Evolutionary conservation across 2,329 filamentous ascomycete species (phyloP).

Genomic region (Fonsecaea multimorphosa): DNA sequence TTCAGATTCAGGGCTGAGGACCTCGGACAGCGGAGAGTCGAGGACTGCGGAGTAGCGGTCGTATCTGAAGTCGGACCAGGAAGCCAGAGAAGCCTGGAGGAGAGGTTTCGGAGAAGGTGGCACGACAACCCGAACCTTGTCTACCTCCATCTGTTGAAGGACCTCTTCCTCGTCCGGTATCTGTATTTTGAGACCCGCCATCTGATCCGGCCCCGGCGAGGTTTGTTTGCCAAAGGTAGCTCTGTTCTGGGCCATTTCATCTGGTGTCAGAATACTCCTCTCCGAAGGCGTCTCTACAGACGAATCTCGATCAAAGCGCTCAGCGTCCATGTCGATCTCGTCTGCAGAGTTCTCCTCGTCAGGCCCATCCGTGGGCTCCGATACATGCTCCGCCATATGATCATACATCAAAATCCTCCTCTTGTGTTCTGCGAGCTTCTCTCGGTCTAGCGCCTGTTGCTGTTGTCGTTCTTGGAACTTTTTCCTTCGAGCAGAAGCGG

Average conservation of each 20-base stretch:
- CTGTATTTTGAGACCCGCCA: conserved; percentile 28
- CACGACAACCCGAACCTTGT: conserved; percentile 24
- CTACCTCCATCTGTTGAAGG: conserved; percentile 17
- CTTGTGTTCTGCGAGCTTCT: conserved; percentile 26
- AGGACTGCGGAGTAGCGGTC: conserved; percentile 33
- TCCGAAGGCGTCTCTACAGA: conserved; percentile 33
- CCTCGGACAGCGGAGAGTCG: conserved; percentile 29
- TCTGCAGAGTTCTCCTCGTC: conserved; percentile 8
- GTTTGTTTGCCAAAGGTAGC: conserved; percentile 17
- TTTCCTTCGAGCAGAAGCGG: conserved; percentile 33
- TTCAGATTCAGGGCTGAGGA: conserved; percentile 26
- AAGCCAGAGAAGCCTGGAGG: conserved; percentile 35
- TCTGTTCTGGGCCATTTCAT: conserved; percentile 19
- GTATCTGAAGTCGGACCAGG: conserved; percentile 34
- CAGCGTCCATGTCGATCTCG: conserved; percentile 15
- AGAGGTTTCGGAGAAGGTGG: conserved; percentile 27
- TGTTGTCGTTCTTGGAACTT: conserved; percentile 36
- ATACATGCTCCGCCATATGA: conserved; percentile 15
- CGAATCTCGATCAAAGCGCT: conserved; percentile 29
- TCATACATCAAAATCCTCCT: conserved; percentile 29
- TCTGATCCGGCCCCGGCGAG: neutral
- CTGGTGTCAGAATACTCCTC: conserved; percentile 30
- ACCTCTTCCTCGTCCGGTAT: conserved; percentile 25
- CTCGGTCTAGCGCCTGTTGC: conserved; percentile 24
- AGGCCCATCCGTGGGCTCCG: conserved; percentile 3